phyloP scores from a whole-genome alignment of 176 grass and related monocot genomes.

The Paspalum notatum region DNA sequence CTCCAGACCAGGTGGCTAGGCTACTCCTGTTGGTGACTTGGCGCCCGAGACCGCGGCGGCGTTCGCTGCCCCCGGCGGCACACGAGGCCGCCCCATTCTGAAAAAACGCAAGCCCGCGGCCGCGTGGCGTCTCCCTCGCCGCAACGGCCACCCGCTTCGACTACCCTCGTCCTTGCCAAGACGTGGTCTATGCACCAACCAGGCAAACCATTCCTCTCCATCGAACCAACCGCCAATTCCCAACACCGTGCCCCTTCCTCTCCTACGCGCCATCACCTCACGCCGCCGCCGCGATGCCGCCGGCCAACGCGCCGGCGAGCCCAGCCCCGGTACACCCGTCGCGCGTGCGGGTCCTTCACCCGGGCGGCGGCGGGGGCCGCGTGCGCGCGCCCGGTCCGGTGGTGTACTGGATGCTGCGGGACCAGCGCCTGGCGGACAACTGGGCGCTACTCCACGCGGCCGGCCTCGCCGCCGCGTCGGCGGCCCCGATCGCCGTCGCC shows the following conservation, averaged over 20 bases:
- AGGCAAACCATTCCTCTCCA: too few species aligned
- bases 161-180: neutral
- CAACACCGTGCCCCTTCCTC: slow-evolving; percentile 2
- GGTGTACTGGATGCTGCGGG: slow-evolving; percentile 97
- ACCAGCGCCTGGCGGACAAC: slow-evolving; percentile 87
- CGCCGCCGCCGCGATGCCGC: slow-evolving; percentile 40
- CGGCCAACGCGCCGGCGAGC: neutral
- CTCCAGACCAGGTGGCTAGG: too few species aligned
- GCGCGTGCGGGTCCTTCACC: slow-evolving; percentile 66
- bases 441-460: slow-evolving; percentile 91
- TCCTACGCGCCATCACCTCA: neutral
- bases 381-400: slow-evolving; percentile 46
- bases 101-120: too few species aligned
- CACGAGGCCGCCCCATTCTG: too few species aligned
- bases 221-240: neutral
- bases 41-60: too few species aligned
- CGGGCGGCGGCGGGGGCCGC: slow-evolving; percentile 31
- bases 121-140: slow-evolving; percentile 28
- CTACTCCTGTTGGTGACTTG: too few species aligned
- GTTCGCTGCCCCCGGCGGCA: too few species aligned
- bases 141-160: neutral
- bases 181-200: slow-evolving; percentile 2
- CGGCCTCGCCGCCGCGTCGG: slow-evolving; percentile 63
- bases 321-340: slow-evolving; percentile 46
- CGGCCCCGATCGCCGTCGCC: slow-evolving; percentile 62